A percentile compares a stretch with the other conserved stretches of the same genome.
phyloP scores from a whole-genome alignment of 2,329 filamentous ascomycete species.

The Talaromyces piceae region DNA sequence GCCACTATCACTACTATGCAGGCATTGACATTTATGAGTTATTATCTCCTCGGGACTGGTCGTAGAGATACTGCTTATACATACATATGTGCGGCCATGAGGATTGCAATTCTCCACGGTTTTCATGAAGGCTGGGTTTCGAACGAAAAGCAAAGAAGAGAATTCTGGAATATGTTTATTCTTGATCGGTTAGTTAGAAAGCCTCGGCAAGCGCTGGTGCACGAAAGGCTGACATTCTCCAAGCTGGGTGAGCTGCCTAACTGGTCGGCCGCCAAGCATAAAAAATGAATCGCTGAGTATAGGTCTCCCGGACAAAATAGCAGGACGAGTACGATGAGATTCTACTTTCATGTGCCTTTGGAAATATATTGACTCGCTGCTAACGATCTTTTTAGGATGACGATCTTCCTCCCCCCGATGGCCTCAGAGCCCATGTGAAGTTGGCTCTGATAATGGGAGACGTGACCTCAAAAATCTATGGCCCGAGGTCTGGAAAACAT shows the following conservation, averaged over 20 bases:
- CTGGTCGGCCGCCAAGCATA: conserved; percentile 44
- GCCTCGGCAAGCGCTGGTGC: background rate
- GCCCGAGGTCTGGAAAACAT: conserved; percentile 28
- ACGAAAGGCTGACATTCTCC: background rate
- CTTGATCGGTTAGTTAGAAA: conserved; percentile 36
- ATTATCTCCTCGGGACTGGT: conserved; percentile 46
- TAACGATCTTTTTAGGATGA: background rate
- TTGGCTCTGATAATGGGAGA: conserved; percentile 43
- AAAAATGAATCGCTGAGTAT: conserved; percentile 44
- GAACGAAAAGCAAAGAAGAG: conserved; percentile 40
- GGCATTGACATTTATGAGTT: conserved; percentile 41
- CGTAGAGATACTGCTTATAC: conserved; percentile 44
- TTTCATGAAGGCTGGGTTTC: conserved; percentile 37
- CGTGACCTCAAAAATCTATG: conserved; percentile 44
- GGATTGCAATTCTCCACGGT: conserved; percentile 44
- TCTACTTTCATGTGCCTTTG: background rate
- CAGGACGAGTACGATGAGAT: conserved; percentile 20
- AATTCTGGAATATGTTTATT: conserved; percentile 49
- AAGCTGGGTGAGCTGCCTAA: conserved; percentile 41
- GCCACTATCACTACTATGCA: conserved; percentile 40
- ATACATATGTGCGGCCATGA: conserved; percentile 42
- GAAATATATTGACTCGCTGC: background rate
- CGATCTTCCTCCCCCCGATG: conserved; percentile 38
- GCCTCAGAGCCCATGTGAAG: conserved; percentile 42
- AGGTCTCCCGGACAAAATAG: conserved; percentile 25